Evolutionary conservation across 176 grass and related monocot genomes (phyloP).

Genomic region (Miscanthus lutarioriparius): DNA sequence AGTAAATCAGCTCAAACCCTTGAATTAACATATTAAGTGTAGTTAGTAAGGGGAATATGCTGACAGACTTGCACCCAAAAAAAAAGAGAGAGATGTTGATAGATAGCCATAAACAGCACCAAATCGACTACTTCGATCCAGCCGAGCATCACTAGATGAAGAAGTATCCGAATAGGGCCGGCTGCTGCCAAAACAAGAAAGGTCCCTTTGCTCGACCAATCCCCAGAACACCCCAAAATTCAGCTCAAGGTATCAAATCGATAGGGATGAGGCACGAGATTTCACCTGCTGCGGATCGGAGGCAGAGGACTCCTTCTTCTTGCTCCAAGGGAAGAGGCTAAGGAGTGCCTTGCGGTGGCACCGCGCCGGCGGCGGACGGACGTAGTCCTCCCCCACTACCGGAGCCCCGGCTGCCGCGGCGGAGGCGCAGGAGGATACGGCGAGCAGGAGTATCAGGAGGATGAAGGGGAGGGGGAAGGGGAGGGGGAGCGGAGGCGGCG

Average conservation of each 20-base stretch:
- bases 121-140: neutral
- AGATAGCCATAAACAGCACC: neutral
- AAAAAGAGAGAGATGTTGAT: neutral
- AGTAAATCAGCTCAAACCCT: neutral
- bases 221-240: neutral
- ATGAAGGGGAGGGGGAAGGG: neutral
- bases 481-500: neutral
- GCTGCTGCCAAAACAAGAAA: neutral
- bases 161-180: neutral
- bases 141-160: neutral
- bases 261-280: neutral
- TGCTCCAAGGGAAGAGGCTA: conserved; percentile 49
- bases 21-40: neutral
- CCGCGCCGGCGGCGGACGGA: conserved; percentile 42
- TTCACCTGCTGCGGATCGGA: conserved; percentile 63
- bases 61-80: neutral
- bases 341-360: conserved; percentile 48
- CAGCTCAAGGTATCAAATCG: neutral
- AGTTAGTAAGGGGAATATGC: neutral
- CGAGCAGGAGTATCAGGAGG: conserved; percentile 11
- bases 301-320: conserved; percentile 37
- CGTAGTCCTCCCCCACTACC: conserved; percentile 66
- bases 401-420: conserved; percentile 3
- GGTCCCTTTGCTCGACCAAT: neutral
- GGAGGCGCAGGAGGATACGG: neutral